Base-by-base conservation (phyloP, 352 stramenopile genomes). In the Pilasporangium apinafurcum region DNA sequence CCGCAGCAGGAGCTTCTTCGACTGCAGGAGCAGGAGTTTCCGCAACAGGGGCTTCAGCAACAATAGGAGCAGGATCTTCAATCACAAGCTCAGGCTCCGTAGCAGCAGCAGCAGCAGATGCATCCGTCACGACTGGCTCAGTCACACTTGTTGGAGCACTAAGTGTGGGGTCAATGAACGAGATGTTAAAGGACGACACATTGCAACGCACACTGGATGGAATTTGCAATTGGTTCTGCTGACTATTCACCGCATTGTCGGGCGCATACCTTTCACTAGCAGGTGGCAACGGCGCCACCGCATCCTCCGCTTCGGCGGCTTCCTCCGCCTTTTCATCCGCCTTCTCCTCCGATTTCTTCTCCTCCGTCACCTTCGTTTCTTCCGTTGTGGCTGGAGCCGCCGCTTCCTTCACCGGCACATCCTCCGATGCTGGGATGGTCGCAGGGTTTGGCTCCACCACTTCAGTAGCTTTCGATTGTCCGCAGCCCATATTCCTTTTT, bases 181-280 rank as follows among this genome's bases (percentile, higher is more conserved):
- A 76, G 27, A 76, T 76, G 27, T 53, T 76, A 28, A 76, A 76
- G 31, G 61, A 73, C 39, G 65, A 76, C 37, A 72, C 69, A 55
- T 76, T 72, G 40, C 53, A 62, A 28, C 65, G 65, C 16, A 76
- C 65, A 35, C 53, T 76, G 28, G 65, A 62, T 8, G 65, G 65
- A 8, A 76, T 51, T 31, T 72, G 53, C 13, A 76, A 55, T 42
- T 18, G 47, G 33, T 45, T 44, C 39, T 46, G 37, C 36, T 65
- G 53, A 9, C 43, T 52, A 22, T 37, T 50, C 14, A n/a, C n/a
- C n/a, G n/a, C n/a, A n/a, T n/a, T n/a, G n/a, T n/a, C n/a, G n/a
- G n/a, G n/a, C n/a, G n/a, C n/a, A n/a, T n/a, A n/a, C n/a, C n/a
- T n/a, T n/a, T n/a, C n/a, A n/a, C n/a, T n/a, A n/a, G n/a, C n/a